These are phyloP conservation scores for Conidiobolus incongruus DNA, from an alignment of 371 early-diverging fungal genomes.

Conservation along the genomic window DNA sequence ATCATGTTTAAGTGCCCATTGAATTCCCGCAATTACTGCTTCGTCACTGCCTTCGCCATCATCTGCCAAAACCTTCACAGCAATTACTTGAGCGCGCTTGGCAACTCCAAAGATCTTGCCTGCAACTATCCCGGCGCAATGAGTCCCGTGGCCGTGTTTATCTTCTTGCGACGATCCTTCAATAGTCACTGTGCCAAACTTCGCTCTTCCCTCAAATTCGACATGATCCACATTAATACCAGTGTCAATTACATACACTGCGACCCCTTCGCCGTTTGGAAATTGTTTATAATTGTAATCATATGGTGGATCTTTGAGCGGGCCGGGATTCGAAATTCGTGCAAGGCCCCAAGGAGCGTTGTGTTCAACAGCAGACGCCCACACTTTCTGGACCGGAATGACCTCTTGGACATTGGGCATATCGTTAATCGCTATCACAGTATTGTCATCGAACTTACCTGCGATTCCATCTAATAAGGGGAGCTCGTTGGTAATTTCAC, in stretches of 20 bases:
- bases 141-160: slow-evolving; percentile 31
- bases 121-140: slow-evolving; percentile 58
- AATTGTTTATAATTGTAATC: no score
- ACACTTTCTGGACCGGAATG: no score
- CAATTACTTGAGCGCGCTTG: slow-evolving; percentile 34
- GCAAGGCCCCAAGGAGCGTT: no score
- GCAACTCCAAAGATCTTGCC: slow-evolving; percentile 19
- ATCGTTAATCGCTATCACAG: no score
- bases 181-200: slow-evolving; percentile 20
- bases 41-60: slow-evolving; percentile 6
- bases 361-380: no score
- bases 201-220: no score
- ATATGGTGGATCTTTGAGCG: no score
- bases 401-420: no score
- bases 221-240: slow-evolving; percentile 43
- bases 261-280: slow-evolving; percentile 33
- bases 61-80: slow-evolving; percentile 32
- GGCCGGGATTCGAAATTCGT: no score
- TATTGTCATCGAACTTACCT: no score
- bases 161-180: slow-evolving; percentile 18
- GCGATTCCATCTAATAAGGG: no score
- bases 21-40: slow-evolving; percentile 12
- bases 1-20: slow-evolving; percentile 8
- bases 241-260: slow-evolving; percentile 61
- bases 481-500: no score